Base-by-base conservation (phyloP, 495 filamentous ascomycete genomes). In the Corynascus novoguineensis region DNA sequence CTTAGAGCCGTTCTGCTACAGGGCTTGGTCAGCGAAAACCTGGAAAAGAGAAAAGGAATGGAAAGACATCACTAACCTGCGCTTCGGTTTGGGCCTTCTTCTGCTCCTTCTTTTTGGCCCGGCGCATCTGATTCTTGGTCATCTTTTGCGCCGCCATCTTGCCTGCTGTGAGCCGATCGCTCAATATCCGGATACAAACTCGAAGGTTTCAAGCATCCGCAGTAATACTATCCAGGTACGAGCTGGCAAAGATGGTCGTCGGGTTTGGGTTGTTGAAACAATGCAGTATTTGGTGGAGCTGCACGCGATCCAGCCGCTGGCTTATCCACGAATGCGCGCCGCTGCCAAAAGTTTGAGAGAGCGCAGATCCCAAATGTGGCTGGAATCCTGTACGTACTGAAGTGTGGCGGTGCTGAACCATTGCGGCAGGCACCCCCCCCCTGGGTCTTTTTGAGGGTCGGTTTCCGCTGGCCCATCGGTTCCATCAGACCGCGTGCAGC, bases 41-140 rank as follows among this genome's bases (percentile, higher is more conserved):
- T n/a, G n/a, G 29, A 50, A 11, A 48, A 6, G 10, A 17, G 25
- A 35, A 22, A 17, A 19, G 17, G n/a, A 24, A 40, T 57, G 38
- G 45, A 44, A 27, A 8, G 57, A 57, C 34, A 25, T n/a, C 5
- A 68, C 60, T 28, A 34, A 75, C 73, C 47, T 82, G n/a, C 5
- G n/a, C 37, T 15, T 41, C 73, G 47, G 78, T 64, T 60, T 82
- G 76, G 40, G 75, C 66, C 71, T 87, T 76, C 73, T 89, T 88
- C 60, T 88, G 80, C 52, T 87, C 87, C 81, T 95, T 96, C 78
- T 89, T 95, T 79, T 90, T 90, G 29, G 90, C 90, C 66, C 87
- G 82, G 68, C 87, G 80, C 67, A 89, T 81, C 71, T 91, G 87
- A 64, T 95, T 93, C 73, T 92, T 95, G 67, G 81, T 88, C 69